Base-by-base conservation (phyloP, 352 stramenopile species). In the Phytophthora quininea region DNA sequence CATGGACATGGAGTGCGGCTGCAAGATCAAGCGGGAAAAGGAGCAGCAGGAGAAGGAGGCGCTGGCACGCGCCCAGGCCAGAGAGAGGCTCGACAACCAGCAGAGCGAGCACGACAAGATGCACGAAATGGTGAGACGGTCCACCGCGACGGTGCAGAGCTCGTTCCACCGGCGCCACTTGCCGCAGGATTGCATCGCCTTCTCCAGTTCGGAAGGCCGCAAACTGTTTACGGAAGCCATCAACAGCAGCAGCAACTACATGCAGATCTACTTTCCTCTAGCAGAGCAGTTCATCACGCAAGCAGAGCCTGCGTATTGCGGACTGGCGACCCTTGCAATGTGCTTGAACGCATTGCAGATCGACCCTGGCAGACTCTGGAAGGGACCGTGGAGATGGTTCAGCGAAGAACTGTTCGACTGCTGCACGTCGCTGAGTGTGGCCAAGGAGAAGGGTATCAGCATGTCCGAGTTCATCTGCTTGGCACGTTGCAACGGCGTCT, bases 261-360 rank as follows among this genome's bases (percentile, higher is more conserved):
- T 94, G 86, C 80, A 92, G 51, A 93, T 91, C 48, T 99, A 98
- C 83, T 98, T 98, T 65, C 80, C 86, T 5, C 72, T 98, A 57
- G 89, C 88, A 0, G 90, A 97, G 64, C 84, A 96, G 70, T 98
- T 96, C 63, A 92, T 74, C 24, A 95, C 90, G 1, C 93, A 98
- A 62, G 87, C 93, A 19, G 96, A 98, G 72, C 95, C 97, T 49
- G 89, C 89, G 2, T 98, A 90, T 61, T 98, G 95, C 64, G 90
- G 77, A 0, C 75, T 98, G 10, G 89, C 91, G 2, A 92, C 91
- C 12, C 71, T 95, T 6, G 88, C 87, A 7, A 96, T 97, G 67
- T 93, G 84, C 29, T 69, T 93, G 3, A 93, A 93, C 43, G 85
- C 85, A 14, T 69, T 93, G 29, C 65, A 91, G 49, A 89, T 95